Evolutionary conservation across 495 filamentous ascomycete species (phyloP).

Genomic region (Daldinia grandis): DNA sequence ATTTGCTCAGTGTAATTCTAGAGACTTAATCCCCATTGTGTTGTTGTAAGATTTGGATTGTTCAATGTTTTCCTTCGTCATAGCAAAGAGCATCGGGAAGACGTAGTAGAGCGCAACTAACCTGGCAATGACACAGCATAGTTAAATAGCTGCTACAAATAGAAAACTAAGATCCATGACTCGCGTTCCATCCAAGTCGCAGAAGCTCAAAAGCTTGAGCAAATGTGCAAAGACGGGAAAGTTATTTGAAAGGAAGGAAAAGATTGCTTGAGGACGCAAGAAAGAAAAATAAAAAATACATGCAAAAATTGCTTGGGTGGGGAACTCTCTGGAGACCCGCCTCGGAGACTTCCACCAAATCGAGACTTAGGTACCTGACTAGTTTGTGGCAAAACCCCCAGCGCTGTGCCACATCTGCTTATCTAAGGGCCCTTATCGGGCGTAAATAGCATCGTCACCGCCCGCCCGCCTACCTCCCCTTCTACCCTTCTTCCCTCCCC

Average conservation of each 20-base stretch:
- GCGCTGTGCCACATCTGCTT: slow-evolving; percentile 32
- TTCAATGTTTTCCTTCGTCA: slow-evolving; percentile 67
- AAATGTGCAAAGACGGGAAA: neutral
- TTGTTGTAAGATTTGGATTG: slow-evolving; percentile 83
- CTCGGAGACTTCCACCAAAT: slow-evolving; percentile 8
- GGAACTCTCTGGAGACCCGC: slow-evolving; percentile 15
- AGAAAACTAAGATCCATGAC: neutral
- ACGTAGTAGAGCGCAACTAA: slow-evolving; percentile 28
- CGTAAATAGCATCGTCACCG: slow-evolving; percentile 31
- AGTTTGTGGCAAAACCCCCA: slow-evolving; percentile 3
- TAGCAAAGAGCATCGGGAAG: slow-evolving; percentile 51
- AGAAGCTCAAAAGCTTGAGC: neutral
- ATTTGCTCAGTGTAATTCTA: slow-evolving; percentile 75
- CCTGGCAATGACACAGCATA: slow-evolving; percentile 18
- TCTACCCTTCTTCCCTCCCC: slow-evolving; percentile 17
- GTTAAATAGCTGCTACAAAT: neutral
- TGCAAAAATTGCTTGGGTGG: slow-evolving; percentile 28
- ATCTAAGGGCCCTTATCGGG: slow-evolving; percentile 31
- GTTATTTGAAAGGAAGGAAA: slow-evolving; percentile 17
- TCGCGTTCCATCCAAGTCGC: neutral
- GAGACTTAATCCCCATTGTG: slow-evolving; percentile 71
- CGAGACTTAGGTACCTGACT: neutral
- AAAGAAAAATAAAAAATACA: slow-evolving; percentile 18
- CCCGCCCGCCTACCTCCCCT: slow-evolving; percentile 3
- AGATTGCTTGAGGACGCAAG: slow-evolving; percentile 23